These are phyloP conservation scores for Tieghemiomyces parasiticus DNA, from an alignment of 192 early-diverging fungal species.

Conservation along the genomic window DNA sequence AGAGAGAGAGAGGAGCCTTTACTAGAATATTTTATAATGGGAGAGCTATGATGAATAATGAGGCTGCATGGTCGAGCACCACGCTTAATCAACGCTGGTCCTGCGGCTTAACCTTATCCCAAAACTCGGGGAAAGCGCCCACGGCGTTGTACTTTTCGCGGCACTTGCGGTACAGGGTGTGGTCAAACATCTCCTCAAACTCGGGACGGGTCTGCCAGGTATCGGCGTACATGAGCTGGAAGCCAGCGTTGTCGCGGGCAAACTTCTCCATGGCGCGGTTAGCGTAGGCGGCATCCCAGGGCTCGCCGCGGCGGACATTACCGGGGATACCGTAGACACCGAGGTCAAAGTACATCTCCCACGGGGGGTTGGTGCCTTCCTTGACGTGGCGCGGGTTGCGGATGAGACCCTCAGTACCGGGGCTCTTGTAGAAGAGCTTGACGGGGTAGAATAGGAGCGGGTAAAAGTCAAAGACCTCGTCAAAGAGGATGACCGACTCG, in stretches of 20 bases:
- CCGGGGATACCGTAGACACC: constrained; percentile 25
- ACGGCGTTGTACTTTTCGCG: constrained; percentile 11
- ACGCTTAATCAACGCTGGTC: background rate
- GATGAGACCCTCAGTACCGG: background rate
- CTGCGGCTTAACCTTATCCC: constrained; percentile 10
- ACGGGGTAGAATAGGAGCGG: constrained; percentile 15
- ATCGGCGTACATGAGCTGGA: constrained; percentile 22
- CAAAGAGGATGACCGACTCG: constrained; percentile 19
- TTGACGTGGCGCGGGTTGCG: constrained; percentile 3
- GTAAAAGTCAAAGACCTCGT: constrained; percentile 24
- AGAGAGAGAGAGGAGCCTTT: too few species aligned
- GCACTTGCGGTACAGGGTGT: constrained; percentile 18
- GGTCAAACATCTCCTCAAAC: constrained; percentile 28
- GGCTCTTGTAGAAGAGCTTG: background rate
- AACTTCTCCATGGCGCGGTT: constrained; percentile 12
- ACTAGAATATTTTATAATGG: too few species aligned
- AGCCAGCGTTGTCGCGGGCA: constrained; percentile 3
- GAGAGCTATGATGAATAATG: too few species aligned
- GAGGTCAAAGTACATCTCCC: constrained; percentile 23
- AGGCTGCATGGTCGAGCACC: too few species aligned
- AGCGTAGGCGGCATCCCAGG: constrained; percentile 15
- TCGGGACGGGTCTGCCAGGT: constrained; percentile 16
- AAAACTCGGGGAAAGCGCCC: constrained; percentile 6
- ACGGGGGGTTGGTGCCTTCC: constrained; percentile 8
- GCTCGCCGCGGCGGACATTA: constrained; percentile 12